Base-by-base conservation (phyloP, 164 flowering plant species). In the Aristolochia contorta region DNA sequence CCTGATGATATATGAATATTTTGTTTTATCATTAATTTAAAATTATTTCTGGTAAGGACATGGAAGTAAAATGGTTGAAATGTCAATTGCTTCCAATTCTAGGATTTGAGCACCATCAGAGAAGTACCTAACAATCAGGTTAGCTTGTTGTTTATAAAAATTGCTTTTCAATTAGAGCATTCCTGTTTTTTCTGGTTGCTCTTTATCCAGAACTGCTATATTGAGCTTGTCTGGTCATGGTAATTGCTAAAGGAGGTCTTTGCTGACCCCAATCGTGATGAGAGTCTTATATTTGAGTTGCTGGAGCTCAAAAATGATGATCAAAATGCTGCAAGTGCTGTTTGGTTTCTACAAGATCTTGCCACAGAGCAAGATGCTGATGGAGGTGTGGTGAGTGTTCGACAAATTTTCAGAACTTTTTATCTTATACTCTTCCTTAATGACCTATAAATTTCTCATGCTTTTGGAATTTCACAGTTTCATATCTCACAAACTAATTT, bases 41-140 rank as follows among this genome's bases (percentile, higher is more conserved):
- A 6, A 4, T 49, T 49, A 16, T 5, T 18, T 49, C 22, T 49
- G 20, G 53, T 2, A 49, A 16, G 4, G 20, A 5, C 0, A 18
- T 18, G 22, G 7, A 49, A 18, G 1, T 18, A 49, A 1, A 18
- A 49, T 49, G 22, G 22, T 20, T 49, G n/a, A 49, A 20, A 49
- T 18, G 53, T 49, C 16, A 16, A 33, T 47, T 25, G 53, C 23
- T 52, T 21, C 18, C 30, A 27, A 47, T 62, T 75, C 66, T 54
- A 91, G 97, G 96, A 91, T 74, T 75, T 91, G 24, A 91, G 98
- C 65, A 67, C 75, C 58, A 65, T 89, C 56, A 86, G 96, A 5
- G 69, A 89, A 71, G 98, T 91, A 30, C 98, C 98, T 30, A 87
- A 91, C 80, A 81, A 89, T 61, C 98, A 91, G 95, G 97, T 85